phyloP scores from a whole-genome alignment of 1,284 basidiomycete species.

The Apiotrichum akiyoshidainum region DNA sequence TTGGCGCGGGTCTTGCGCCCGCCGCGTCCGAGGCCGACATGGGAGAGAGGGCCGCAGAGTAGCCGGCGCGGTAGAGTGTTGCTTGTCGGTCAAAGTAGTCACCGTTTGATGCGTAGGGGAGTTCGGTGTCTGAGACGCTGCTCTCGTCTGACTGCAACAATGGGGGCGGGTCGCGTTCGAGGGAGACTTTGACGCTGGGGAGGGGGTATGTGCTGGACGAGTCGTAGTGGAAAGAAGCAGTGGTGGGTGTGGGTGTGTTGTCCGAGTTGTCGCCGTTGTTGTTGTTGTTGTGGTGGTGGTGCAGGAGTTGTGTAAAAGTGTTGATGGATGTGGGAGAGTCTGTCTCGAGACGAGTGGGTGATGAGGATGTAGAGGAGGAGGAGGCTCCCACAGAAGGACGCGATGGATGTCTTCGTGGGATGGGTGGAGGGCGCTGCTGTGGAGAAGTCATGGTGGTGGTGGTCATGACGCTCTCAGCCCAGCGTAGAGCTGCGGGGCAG shows the following conservation, averaged over 20 bases:
- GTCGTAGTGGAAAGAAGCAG: too few relatives aligned
- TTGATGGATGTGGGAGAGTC: neutral
- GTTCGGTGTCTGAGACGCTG: neutral
- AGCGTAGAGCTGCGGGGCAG: too few relatives aligned
- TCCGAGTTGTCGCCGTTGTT: neutral
- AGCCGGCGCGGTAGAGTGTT: neutral
- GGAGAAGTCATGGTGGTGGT: neutral
- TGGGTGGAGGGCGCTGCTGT: slow-evolving; percentile 8
- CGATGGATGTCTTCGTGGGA: slow-evolving; percentile 20
- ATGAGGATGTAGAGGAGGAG: neutral
- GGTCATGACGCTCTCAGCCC: neutral
- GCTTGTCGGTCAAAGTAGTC: neutral
- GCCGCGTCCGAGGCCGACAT: too few relatives aligned
- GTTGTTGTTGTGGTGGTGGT: neutral
- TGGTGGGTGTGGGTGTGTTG: neutral
- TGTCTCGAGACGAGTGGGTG: too few relatives aligned
- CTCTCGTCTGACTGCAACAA: neutral
- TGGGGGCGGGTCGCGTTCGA: neutral
- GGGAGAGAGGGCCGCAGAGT: neutral
- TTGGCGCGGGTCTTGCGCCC: neutral
- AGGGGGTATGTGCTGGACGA: too few relatives aligned
- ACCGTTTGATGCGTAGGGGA: slow-evolving; percentile 1
- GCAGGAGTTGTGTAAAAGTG: neutral
- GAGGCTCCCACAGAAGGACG: slow-evolving; percentile 7
- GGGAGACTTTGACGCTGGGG: too few relatives aligned